Conservation (phyloP, 2,329 filamentous ascomycete species). For the Colletotrichum nymphaeae region DNA sequence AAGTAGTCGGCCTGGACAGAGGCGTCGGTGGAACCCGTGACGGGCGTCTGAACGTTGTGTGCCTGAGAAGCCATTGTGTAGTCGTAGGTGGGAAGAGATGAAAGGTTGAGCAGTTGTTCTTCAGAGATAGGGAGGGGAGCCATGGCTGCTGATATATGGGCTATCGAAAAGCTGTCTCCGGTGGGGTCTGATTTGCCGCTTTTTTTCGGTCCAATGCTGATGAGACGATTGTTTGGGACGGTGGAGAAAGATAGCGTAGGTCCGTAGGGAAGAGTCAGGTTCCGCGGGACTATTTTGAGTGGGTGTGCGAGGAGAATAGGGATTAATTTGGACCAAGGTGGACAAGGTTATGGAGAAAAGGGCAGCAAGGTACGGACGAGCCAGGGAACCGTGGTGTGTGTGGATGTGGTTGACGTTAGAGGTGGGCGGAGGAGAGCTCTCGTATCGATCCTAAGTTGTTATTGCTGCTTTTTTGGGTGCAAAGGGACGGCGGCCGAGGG, state of each 20-base stretch:
- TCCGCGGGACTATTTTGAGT: constrained; percentile 6
- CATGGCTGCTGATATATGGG: constrained; percentile 23
- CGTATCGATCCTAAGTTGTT: neutral
- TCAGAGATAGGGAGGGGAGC: constrained; percentile 23
- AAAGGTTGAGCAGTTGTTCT: constrained; percentile 39
- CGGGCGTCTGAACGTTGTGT: constrained; percentile 8
- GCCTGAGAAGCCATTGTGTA: constrained; percentile 27
- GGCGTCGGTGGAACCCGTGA: constrained; percentile 27
- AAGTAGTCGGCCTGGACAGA: constrained; percentile 30
- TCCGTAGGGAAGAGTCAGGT: constrained; percentile 14
- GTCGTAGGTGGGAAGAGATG: constrained; percentile 37
- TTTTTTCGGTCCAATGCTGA: constrained; percentile 28
- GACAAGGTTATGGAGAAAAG: constrained; percentile 7
- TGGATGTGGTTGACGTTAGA: neutral
- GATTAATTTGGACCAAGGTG: neutral
- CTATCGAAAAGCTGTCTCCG: neutral
- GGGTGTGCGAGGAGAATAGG: neutral
- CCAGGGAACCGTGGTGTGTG: neutral
- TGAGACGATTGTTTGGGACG: constrained; percentile 23
- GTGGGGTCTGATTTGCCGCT: constrained; percentile 19
- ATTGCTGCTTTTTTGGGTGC: neutral
- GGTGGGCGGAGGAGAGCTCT: neutral
- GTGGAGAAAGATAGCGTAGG: constrained; percentile 22
- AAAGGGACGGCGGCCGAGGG: neutral
- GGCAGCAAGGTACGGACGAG: neutral